Conservation (phyloP, 495 filamentous ascomycete species). For the Apiosordaria backusii region DNA sequence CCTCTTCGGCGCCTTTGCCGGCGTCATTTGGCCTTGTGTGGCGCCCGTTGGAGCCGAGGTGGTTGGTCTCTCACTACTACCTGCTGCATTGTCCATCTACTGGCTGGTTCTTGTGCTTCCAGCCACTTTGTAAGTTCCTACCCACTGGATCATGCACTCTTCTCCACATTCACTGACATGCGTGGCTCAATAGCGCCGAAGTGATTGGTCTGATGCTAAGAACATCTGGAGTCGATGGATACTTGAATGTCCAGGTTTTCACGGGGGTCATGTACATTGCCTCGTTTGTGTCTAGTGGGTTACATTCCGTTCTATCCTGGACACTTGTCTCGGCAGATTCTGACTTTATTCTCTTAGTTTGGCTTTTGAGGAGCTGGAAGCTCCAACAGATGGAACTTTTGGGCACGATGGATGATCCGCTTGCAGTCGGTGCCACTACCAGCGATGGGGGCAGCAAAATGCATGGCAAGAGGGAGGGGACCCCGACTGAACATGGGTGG, state of each 20-base stretch:
- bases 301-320: neutral
- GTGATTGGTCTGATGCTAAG: slow-evolving; percentile 69
- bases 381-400: slow-evolving; percentile 37
- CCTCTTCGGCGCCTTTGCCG: slow-evolving; percentile 65
- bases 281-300: slow-evolving; percentile 38
- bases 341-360: slow-evolving; percentile 26
- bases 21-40: slow-evolving; percentile 70
- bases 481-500: neutral
- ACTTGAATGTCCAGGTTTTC: slow-evolving; percentile 42
- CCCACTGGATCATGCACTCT: neutral
- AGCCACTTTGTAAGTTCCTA: slow-evolving; percentile 53
- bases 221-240: slow-evolving; percentile 38
- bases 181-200: slow-evolving; percentile 46
- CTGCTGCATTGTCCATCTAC: slow-evolving; percentile 65
- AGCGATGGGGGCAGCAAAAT: slow-evolving; percentile 18
- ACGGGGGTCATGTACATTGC: slow-evolving; percentile 38
- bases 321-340: too few relatives aligned
- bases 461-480: neutral
- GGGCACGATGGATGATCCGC: slow-evolving; percentile 25
- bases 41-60: slow-evolving; percentile 75
- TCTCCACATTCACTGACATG: slow-evolving; percentile 4
- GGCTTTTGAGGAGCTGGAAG: slow-evolving; percentile 44
- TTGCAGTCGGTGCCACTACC: slow-evolving; percentile 26
- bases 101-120: slow-evolving; percentile 74
- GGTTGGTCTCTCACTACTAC: slow-evolving; percentile 67